Evolutionary conservation across 345 rosid species (phyloP).

Genomic region (Lenwebbia sp.): DNA sequence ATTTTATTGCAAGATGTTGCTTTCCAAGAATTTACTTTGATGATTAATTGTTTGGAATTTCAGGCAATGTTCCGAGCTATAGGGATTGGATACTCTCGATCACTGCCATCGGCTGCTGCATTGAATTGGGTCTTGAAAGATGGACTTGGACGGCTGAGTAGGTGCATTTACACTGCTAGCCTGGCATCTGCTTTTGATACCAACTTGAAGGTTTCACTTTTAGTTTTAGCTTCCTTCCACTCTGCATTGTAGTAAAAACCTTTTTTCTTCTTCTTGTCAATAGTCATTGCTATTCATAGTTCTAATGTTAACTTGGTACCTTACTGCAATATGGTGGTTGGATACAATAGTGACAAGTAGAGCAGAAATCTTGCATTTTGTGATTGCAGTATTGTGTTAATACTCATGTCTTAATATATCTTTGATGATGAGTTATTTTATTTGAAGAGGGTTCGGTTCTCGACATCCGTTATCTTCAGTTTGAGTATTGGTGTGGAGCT

Average conservation of each 20-base stretch:
- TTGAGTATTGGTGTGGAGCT: constrained; percentile 90
- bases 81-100: constrained; percentile 73
- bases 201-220: constrained; percentile 58
- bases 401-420: background rate
- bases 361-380: background rate
- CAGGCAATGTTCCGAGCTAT: constrained; percentile 92
- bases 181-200: constrained; percentile 84
- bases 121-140: constrained; percentile 89
- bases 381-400: background rate
- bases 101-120: constrained; percentile 88
- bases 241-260: background rate
- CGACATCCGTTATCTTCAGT: constrained; percentile 74
- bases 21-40: background rate
- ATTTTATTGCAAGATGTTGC: background rate
- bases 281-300: background rate
- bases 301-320: background rate
- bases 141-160: constrained; percentile 77
- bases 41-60: background rate
- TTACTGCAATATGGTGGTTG: background rate
- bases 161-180: constrained; percentile 90
- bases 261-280: background rate
- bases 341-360: background rate
- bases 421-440: constrained; percentile 1
- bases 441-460: constrained; percentile 74
- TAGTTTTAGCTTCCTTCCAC: background rate